Base-by-base conservation (phyloP, 1,139 yeast species). In the Candida sp. region DNA sequence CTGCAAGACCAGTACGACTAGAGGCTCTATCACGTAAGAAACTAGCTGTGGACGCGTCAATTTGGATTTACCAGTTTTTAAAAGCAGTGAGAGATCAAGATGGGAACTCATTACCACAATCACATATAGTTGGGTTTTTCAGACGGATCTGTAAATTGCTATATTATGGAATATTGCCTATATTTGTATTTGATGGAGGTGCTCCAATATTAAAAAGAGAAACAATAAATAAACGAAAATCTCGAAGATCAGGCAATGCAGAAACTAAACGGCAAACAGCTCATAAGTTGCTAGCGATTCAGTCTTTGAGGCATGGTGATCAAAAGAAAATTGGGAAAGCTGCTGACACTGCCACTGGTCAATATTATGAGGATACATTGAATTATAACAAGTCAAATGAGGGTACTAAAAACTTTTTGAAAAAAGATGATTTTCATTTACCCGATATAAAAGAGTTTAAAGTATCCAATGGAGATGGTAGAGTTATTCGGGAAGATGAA, bases 131-230 rank as follows among this genome's bases (percentile, higher is more conserved):
- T 23, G 99, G 99, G 8, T 95, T 95, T 59, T 93, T 93, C 62
- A 70, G 98, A 51, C 75, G 99, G 45, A 90, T 95, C 9, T 91
- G 99, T 66, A 95, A 95, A 57, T 67, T 95, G 46, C 64, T 95
- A 19, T 95, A 82, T 60, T 88, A 84, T 67, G 99, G 98, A 0
- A 89, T 95, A 29, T 76, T 73, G 45, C 99, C 99, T 0, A 87
- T 95, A 9, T 95, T 95, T 73, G 96, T 95, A 0, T 95, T 95
- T 68, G 99, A 95, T 67, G 99, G 99, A 21, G 97, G 95, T 1
- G 98, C 96, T 0, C 99, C 99, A 0, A 75, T 76, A 1, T 67
- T 93, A 56, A 95, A 95, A 65, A 71, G 84, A 49, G 80, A 82
- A 45, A 91, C 97, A 0, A 84, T 91, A 21, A 70, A 73, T 29